These are phyloP conservation scores for Malus hybrid DNA, from an alignment of 331 rosid species.

Conservation along the genomic window DNA sequence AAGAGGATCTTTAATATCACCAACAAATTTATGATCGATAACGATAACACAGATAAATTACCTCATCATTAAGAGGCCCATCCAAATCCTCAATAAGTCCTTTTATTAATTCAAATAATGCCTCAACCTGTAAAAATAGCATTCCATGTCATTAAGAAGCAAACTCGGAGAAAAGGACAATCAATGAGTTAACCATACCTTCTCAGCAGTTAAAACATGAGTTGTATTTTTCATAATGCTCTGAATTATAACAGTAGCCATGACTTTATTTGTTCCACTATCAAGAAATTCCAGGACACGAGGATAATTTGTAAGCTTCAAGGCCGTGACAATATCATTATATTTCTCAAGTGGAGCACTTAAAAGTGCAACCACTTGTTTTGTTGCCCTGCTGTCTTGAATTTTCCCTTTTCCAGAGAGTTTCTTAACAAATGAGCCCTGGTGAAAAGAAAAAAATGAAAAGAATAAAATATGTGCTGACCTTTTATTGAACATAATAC, in stretches of 20 bases:
- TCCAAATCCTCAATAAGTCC: conserved; percentile 93
- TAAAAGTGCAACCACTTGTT: conserved; percentile 91
- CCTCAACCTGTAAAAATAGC: conserved; percentile 64
- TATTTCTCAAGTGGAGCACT: conserved; percentile 99
- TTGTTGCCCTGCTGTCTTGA: conserved; percentile 79
- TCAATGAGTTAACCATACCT: conserved; percentile 44
- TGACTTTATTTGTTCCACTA: no score
- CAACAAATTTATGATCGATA: conserved; percentile 5
- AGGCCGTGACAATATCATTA: conserved; percentile 87
- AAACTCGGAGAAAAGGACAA: conserved; percentile 13
- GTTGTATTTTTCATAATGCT: conserved; percentile 59
- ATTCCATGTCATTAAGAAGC: conserved; percentile 25
- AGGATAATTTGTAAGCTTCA: conserved; percentile 94
- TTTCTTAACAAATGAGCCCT: conserved; percentile 93
- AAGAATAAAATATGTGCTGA: background rate
- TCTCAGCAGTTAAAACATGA: conserved; percentile 69
- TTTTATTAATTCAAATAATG: conserved; percentile 82
- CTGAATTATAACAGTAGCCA: no score
- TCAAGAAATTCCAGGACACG: conserved; percentile 89
- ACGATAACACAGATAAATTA: conserved; percentile 13
- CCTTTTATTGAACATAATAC: background rate
- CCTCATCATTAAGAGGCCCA: conserved; percentile 65
- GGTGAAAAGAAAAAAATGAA: conserved; percentile 16
- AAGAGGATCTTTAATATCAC: background rate
- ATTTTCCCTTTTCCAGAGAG: conserved; percentile 94